Percentiles rank a stretch among this genome's conserved stretches.
These are phyloP conservation scores for Rhipidocladum racemiflorum DNA, from an alignment of 176 grass and related monocot genomes.

Conservation along the genomic window DNA sequence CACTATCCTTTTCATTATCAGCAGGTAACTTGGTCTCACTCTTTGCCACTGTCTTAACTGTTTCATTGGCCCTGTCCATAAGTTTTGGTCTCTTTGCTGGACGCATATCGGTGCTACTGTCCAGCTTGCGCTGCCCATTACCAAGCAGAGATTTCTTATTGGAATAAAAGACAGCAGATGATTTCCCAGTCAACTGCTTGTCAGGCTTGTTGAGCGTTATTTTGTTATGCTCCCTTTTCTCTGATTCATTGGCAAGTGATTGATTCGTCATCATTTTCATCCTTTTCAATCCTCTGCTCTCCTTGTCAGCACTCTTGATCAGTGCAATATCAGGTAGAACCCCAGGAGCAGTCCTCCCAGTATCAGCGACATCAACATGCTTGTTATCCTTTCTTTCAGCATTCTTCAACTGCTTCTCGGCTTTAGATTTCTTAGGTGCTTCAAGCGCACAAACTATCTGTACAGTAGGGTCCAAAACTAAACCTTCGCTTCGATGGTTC, in stretches of 20 bases:
- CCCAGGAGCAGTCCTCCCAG: constrained; percentile 18
- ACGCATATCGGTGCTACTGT: constrained; percentile 36
- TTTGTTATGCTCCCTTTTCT: constrained; percentile 40
- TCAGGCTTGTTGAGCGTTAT: constrained; percentile 27
- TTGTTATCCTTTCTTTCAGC: constrained; percentile 50
- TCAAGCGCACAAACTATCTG: constrained; percentile 39
- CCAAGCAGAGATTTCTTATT: constrained; percentile 42
- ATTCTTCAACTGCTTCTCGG: constrained; percentile 37
- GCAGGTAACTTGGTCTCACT: constrained; percentile 15
- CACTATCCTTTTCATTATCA: constrained; percentile 31
- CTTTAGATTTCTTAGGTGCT: constrained; percentile 38
- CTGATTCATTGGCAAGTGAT: constrained; percentile 37
- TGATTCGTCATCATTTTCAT: constrained; percentile 36
- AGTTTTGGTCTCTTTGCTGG: constrained; percentile 47
- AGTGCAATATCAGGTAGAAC: constrained; percentile 26
- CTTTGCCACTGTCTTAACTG: constrained; percentile 32
- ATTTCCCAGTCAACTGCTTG: constrained; percentile 41
- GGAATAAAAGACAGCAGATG: constrained; percentile 26
- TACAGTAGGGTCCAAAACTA: constrained; percentile 33
- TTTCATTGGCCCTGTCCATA: constrained; percentile 33
- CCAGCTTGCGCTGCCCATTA: constrained; percentile 39
- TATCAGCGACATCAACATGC: constrained; percentile 2
- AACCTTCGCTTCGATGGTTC: constrained; percentile 18
- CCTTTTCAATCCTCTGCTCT: constrained; percentile 45
- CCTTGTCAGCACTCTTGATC: constrained; percentile 31